Conservation (phyloP, 2,329 filamentous ascomycete genomes). For the Fusarium sp. region DNA sequence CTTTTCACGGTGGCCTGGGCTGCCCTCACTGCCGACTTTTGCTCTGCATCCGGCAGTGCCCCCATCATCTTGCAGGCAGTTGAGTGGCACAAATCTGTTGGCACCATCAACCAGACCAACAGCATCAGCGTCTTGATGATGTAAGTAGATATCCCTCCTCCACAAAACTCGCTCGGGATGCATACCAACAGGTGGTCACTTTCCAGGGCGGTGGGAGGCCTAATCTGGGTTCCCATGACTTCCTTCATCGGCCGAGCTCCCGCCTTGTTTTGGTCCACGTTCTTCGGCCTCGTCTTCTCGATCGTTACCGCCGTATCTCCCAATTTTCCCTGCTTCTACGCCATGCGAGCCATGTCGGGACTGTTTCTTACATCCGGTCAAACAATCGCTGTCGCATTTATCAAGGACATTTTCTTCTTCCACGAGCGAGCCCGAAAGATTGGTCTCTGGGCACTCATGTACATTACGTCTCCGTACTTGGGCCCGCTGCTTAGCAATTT, state of each 20-base stretch:
- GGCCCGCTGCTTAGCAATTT: constrained; percentile 58
- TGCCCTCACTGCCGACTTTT: constrained; percentile 25
- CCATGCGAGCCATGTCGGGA: constrained; percentile 40
- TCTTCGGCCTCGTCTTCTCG: constrained; percentile 30
- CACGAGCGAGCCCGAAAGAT: constrained; percentile 62
- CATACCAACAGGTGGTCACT: not conserved
- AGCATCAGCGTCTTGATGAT: constrained; percentile 35
- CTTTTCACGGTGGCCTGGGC: constrained; percentile 23
- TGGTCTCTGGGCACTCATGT: constrained; percentile 56
- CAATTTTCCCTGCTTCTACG: constrained; percentile 21
- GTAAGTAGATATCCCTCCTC: not conserved
- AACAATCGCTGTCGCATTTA: constrained; percentile 58
- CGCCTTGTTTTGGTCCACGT: constrained; percentile 31
- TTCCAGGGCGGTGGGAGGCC: constrained; percentile 23
- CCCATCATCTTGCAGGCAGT: constrained; percentile 22
- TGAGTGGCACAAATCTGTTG: constrained; percentile 13
- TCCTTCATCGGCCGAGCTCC: constrained; percentile 33
- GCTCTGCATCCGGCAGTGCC: constrained; percentile 18
- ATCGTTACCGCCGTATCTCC: constrained; percentile 17
- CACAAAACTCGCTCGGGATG: too few relatives aligned
- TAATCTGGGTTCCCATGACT: constrained; percentile 35
- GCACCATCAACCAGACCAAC: constrained; percentile 28
- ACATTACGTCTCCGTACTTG: constrained; percentile 54
- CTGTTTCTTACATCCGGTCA: constrained; percentile 58
- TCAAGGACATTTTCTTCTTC: constrained; percentile 68